Base-by-base conservation (phyloP, 805 yeast genomes). In the Hanseniaspora mollemarum region DNA sequence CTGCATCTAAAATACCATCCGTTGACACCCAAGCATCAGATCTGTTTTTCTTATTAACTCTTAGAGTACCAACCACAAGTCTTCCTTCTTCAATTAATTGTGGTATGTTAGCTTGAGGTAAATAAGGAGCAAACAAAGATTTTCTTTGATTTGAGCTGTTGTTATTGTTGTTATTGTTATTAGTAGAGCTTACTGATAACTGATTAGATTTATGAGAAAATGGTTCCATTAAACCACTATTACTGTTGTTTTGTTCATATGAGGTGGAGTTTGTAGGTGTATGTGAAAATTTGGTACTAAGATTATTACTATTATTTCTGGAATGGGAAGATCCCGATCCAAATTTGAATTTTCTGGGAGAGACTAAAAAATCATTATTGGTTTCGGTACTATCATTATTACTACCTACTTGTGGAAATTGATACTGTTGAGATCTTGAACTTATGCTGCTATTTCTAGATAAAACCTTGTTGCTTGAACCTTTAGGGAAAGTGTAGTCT, bases 11-110 rank as follows among this genome's bases (percentile, higher is more conserved):
- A 29, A 88, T 75, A 1, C 96, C 96, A 64, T 88, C 96, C 0
- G 97, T 90, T 6, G 95, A 80, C n/a, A 92, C 97, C 67, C 94
- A 92, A 0, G 98, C 98, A 67, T 92, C 97, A 1, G 96, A 87
- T 59, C 98, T 75, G 65, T 92, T 92, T 67, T 92, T 92, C 67
- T 87, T 88, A 69, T 92, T 92, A 40, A 92, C 98, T 57, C 98
- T 76, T 59, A 92, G 71, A 25, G 82, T 83, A 59, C 98, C 98
- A 2, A 94, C 81, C 7, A 92, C 97, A 49, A 92, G 72, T 56
- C 87, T 77, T 19, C 97, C 97, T 56, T 90, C 96, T 55, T 78
- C 77, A 41, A 92, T 81, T 54, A 92, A 71, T 24, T 81, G 94
- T 1, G 97, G 97, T 43, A 92, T 77, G 2, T 94, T 80, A 3